phyloP scores from a whole-genome alignment of 768 basidiomycete species.

The Serendipita vermifera region DNA sequence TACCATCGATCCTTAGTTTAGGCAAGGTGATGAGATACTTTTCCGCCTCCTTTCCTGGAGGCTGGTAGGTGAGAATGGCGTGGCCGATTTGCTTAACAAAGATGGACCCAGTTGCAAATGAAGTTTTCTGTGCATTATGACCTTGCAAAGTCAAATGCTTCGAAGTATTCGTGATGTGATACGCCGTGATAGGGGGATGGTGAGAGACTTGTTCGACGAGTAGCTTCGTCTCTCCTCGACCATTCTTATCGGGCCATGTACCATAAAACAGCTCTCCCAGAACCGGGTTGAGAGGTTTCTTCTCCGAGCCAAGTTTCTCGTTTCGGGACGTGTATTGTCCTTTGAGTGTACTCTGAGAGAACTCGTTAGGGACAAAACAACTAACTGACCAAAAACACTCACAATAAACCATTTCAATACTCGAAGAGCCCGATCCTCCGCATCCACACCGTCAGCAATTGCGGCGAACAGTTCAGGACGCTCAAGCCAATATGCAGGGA shows the following conservation, averaged over 20 bases:
- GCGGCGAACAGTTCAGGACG: conserved; percentile 79
- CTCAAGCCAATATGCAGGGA: conserved; percentile 89
- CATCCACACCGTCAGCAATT: conserved; percentile 62
- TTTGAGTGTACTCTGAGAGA: conserved; percentile 66
- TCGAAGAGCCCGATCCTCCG: conserved; percentile 59
- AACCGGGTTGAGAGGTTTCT: conserved; percentile 97
- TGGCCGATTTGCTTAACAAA: conserved; percentile 87
- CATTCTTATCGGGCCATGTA: conserved; percentile 60
- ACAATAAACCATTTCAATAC: conserved; percentile 97
- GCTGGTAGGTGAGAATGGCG: conserved; percentile 60
- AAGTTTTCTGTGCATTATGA: conserved; percentile 91
- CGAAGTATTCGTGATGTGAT: conserved; percentile 67
- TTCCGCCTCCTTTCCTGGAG: conserved; percentile 44
- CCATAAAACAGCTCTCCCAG: conserved; percentile 81
- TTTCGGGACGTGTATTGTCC: conserved; percentile 92
- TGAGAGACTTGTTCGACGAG: conserved; percentile 95
- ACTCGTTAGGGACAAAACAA: not conserved
- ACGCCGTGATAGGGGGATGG: conserved; percentile 81
- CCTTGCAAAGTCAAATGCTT: conserved; percentile 71
- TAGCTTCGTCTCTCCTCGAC: conserved; percentile 67
- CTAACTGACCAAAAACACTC: conserved; percentile 29
- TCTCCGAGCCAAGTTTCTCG: conserved; percentile 92
- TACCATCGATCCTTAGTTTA: conserved; percentile 79
- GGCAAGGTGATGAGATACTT: conserved; percentile 88
- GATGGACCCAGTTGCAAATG: conserved; percentile 55